Conservation (phyloP, 2,329 filamentous ascomycete genomes). For the Paecilomyces variotii region DNA sequence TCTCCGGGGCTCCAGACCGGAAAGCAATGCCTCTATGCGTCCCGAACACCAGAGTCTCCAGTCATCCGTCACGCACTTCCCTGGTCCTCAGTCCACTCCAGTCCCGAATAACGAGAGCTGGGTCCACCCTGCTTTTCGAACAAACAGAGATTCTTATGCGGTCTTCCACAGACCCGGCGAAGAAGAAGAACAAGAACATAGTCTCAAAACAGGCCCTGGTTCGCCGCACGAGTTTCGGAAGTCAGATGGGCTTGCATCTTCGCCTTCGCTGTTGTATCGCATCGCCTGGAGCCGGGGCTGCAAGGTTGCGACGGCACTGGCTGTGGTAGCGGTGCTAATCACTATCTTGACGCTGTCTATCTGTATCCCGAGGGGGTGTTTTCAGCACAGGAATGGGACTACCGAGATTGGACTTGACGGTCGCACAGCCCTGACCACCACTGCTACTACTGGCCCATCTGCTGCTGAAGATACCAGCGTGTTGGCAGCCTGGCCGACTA, state of each 20-base stretch:
- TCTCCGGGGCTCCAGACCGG: neutral
- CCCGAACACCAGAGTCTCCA: neutral
- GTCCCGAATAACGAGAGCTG: neutral
- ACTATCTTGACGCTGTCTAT: neutral
- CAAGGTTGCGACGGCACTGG: neutral
- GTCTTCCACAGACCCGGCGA: neutral
- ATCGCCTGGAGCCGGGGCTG: neutral
- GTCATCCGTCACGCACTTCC: neutral
- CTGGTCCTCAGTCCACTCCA: neutral
- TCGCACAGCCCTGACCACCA: neutral
- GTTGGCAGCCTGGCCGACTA: neutral
- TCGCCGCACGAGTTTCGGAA: neutral
- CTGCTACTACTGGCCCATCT: neutral
- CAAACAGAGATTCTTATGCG: neutral
- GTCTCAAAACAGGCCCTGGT: neutral
- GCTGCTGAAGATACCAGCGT: neutral
- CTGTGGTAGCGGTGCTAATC: neutral
- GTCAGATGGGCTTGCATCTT: neutral
- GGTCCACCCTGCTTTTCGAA: neutral
- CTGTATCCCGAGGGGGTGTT: neutral
- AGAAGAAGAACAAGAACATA: neutral
- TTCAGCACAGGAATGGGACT: neutral
- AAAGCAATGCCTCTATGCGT: neutral
- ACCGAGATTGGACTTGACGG: neutral
- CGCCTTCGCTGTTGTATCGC: neutral